Evolutionary conservation across 495 filamentous ascomycete genomes (phyloP).

Genomic region (Bathelium albidoporum): DNA sequence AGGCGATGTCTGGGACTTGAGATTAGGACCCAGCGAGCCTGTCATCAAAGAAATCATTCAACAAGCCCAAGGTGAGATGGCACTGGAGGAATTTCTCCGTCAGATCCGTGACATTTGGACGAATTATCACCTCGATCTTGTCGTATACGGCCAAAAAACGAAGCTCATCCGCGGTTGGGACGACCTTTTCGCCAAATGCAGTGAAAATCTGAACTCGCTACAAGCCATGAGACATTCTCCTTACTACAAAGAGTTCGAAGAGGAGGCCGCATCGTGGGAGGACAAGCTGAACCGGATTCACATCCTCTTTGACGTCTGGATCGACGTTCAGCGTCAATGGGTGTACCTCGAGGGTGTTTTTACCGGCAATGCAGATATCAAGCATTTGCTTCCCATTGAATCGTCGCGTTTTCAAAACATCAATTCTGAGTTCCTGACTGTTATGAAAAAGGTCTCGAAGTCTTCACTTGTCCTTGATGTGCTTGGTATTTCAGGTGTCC

Average conservation of each 20-base stretch:
- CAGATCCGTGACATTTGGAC: constrained; percentile 96
- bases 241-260: constrained; percentile 98
- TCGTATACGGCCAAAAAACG: constrained; percentile 96
- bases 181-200: constrained; percentile 95
- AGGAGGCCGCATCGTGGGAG: constrained; percentile 92
- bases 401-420: constrained; percentile 97
- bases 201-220: constrained; percentile 91
- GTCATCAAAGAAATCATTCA: constrained; percentile 84
- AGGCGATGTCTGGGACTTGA: constrained; percentile 95
- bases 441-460: constrained; percentile 98
- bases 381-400: constrained; percentile 91
- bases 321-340: constrained; percentile 98
- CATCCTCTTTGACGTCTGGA: constrained; percentile 97
- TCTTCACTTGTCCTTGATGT: constrained; percentile 91
- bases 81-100: constrained; percentile 92
- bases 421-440: constrained; percentile 92
- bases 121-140: constrained; percentile 82
- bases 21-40: constrained; percentile 72
- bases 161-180: constrained; percentile 96
- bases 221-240: constrained; percentile 99
- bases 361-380: constrained; percentile 96
- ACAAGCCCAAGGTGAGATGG: constrained; percentile 98
- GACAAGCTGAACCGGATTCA: constrained; percentile 96
- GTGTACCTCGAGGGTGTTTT: constrained; percentile 98
- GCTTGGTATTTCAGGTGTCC: constrained; percentile 84